Conservation (phyloP, 768 basidiomycete genomes). For the Chlorophyllum brunneum region DNA sequence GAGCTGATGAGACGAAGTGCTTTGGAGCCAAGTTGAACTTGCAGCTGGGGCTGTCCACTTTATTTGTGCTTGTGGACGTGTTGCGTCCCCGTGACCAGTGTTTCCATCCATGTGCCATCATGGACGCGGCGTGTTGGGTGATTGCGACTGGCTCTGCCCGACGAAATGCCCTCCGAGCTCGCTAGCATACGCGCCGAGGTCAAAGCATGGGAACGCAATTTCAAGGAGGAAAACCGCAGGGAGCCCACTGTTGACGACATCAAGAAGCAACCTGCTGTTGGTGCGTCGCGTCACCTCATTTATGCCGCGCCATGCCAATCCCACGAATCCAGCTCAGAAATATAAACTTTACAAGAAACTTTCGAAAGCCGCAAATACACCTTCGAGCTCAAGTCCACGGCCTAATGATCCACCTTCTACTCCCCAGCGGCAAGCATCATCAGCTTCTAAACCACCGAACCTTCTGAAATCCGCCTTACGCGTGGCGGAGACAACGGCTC, state of each 20-base stretch:
- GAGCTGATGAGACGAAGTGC: neutral
- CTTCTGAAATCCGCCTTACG: slow-evolving; percentile 49
- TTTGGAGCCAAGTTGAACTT: slow-evolving; percentile 21
- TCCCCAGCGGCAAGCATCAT: slow-evolving; percentile 31
- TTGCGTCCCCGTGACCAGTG: slow-evolving; percentile 4
- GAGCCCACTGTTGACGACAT: slow-evolving; percentile 72
- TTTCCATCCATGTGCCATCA: slow-evolving; percentile 12
- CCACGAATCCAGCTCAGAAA: slow-evolving; percentile 53
- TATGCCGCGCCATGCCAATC: slow-evolving; percentile 14
- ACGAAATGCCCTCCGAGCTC: slow-evolving; percentile 38
- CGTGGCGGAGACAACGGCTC: slow-evolving; percentile 44
- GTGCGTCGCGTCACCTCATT: slow-evolving; percentile 35
- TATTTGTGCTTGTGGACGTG: slow-evolving; percentile 41
- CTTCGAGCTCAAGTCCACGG: slow-evolving; percentile 3
- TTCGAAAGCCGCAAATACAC: slow-evolving; percentile 38
- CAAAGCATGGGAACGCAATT: slow-evolving; percentile 75
- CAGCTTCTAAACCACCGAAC: slow-evolving; percentile 26
- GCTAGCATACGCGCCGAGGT: slow-evolving; percentile 60
- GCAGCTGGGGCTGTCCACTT: slow-evolving; percentile 3
- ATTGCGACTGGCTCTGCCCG: slow-evolving; percentile 14
- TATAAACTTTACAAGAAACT: slow-evolving; percentile 82
- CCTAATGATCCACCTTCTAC: slow-evolving; percentile 31
- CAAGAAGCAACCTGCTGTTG: slow-evolving; percentile 53
- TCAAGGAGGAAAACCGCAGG: slow-evolving; percentile 50
- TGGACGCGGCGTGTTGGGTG: neutral